A percentile compares a stretch with the other conserved stretches of the same genome.
phyloP scores from a whole-genome alignment of 352 stramenopile species.

The Globisporangium barbulae region DNA sequence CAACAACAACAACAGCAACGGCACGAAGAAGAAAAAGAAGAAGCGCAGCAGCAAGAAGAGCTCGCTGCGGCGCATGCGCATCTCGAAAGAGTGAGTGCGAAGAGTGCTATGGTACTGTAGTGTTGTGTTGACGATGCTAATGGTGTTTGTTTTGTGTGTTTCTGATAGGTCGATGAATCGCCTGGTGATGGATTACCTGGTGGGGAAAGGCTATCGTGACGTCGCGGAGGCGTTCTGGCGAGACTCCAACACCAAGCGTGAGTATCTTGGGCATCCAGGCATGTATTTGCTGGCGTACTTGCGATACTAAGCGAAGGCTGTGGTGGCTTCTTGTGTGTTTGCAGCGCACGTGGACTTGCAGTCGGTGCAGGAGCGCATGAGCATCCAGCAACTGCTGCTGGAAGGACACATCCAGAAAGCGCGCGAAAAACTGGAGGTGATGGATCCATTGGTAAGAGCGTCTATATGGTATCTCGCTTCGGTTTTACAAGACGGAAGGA shows the following conservation, averaged over 20 bases:
- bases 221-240: conserved; percentile 73
- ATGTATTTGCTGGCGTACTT: neutral
- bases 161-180: conserved; percentile 63
- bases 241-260: conserved; percentile 69
- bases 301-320: neutral
- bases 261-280: conserved; percentile 17
- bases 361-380: conserved; percentile 71
- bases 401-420: conserved; percentile 60
- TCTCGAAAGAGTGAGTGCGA: conserved; percentile 62
- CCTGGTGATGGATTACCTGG: conserved; percentile 80
- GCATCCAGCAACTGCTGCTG: conserved; percentile 59
- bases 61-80: conserved; percentile 42
- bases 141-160: neutral
- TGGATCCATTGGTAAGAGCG: conserved; percentile 40
- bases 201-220: conserved; percentile 73
- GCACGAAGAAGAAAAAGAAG: conserved; percentile 11
- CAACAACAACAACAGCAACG: conserved; percentile 13
- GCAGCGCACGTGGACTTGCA: conserved; percentile 70
- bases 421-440: conserved; percentile 43
- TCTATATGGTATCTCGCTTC: neutral
- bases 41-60: conserved; percentile 19
- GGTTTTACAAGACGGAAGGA: neutral
- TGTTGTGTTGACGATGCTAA: neutral
- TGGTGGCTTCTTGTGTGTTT: neutral
- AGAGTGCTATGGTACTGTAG: neutral